Evolutionary conservation across 1,284 basidiomycete genomes (phyloP).

Genomic region (Entoloma clypeatum): DNA sequence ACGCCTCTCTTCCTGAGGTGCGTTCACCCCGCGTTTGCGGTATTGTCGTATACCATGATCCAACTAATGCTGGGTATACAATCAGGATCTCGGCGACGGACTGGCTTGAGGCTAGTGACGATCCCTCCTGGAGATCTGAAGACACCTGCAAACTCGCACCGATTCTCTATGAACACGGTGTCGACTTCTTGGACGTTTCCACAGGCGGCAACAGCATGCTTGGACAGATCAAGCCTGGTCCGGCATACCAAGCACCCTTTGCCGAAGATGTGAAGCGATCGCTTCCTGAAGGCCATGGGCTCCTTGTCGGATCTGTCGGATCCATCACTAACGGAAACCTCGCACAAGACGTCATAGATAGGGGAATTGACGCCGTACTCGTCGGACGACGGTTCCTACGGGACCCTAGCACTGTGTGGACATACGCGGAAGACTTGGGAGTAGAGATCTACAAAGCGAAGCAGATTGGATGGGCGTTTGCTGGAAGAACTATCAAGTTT

Average conservation of each 20-base stretch:
- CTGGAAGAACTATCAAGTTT: constrained; percentile 8
- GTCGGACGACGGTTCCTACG: constrained; percentile 51
- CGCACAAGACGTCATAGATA: constrained; percentile 20
- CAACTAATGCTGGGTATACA: background rate
- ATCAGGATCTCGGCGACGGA: constrained; percentile 55
- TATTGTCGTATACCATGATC: background rate
- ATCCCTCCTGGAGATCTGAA: constrained; percentile 55
- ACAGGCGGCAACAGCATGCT: constrained; percentile 52
- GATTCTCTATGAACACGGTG: constrained; percentile 52
- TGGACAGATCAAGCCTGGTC: constrained; percentile 43
- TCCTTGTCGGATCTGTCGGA: constrained; percentile 19
- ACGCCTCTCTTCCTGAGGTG: constrained; percentile 70
- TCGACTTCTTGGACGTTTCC: constrained; percentile 68
- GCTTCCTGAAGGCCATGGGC: constrained; percentile 13
- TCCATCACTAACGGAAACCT: constrained; percentile 17
- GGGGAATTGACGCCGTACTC: constrained; percentile 39
- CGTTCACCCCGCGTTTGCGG: background rate
- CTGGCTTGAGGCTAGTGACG: constrained; percentile 52
- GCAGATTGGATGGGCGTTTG: constrained; percentile 21
- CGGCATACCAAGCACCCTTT: constrained; percentile 34
- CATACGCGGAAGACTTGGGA: constrained; percentile 34
- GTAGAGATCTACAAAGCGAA: constrained; percentile 24
- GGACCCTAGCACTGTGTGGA: constrained; percentile 46
- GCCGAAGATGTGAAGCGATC: constrained; percentile 20
- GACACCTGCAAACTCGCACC: constrained; percentile 53